phyloP scores from a whole-genome alignment of 768 basidiomycete genomes.

The Rhizopogon salebrosus region DNA sequence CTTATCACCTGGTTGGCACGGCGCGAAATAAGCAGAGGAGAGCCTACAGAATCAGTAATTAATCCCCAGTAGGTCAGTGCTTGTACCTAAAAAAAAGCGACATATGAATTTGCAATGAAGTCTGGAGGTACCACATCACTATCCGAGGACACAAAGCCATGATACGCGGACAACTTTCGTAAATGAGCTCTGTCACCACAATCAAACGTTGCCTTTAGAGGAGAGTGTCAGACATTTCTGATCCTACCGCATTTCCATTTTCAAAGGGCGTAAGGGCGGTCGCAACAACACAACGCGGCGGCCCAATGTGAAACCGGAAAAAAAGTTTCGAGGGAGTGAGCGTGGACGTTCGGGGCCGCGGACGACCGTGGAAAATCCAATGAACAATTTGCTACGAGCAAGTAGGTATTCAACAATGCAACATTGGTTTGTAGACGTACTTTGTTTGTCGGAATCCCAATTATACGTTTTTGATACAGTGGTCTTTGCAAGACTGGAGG shows the following conservation, averaged over 20 bases:
- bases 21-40: background rate
- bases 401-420: background rate
- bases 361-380: background rate
- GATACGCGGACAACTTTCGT: slow-evolving; percentile 6
- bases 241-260: slow-evolving; percentile 5
- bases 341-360: background rate
- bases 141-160: slow-evolving; percentile 4
- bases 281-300: background rate
- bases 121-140: background rate
- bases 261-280: background rate
- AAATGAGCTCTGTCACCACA: slow-evolving; percentile 2
- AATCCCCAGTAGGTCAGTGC: background rate
- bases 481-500: background rate
- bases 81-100: background rate
- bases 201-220: background rate
- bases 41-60: background rate
- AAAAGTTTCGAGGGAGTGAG: background rate
- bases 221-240: background rate
- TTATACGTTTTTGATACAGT: background rate
- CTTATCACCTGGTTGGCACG: background rate
- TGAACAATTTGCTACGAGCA: background rate
- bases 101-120: background rate
- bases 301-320: background rate
- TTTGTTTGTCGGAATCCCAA: background rate
- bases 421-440: background rate